Evolutionary conservation across 257 asterid species (phyloP), one percentile per base, ranked within the genome.

Genomic region (Plantago major): DNA sequence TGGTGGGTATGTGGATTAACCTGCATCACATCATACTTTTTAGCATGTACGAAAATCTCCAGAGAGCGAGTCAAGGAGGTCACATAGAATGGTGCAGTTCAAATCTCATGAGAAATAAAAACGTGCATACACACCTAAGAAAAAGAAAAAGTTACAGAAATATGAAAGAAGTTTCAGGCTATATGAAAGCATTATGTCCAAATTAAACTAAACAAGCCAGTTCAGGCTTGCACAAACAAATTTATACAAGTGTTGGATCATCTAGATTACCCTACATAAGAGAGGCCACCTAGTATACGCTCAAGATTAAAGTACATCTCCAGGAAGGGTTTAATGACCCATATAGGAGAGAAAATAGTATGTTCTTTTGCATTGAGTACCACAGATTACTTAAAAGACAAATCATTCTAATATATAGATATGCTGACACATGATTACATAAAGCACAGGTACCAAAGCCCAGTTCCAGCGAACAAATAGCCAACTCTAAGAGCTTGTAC

Each of bases 1-100:
- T 88, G 93, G 74, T 88, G 96, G 60, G 88, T 83, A 63, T 83
- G 90, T 7, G 93, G 95, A 80, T 88, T 85, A 73, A 85, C 90
- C 95, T 88, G 83, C 65, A 70, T 60, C 64, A 64, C 53, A 62
- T 38, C 40, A 65, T 55, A 10, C 67, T 30, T 64, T 70, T 45
- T 58, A 68, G 57, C 52, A 47, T 13, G 57, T 52, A 33, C 17
- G 33, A 12, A 12, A 26, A 42, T 40, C 3, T 3, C 17, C 10
- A 50, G 42, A 51, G 4, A 30, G 45, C 11, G 5, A 52, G 58
- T 19, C 14, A 26, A 51, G 38, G 33, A 50, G 58, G 58, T 10
- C 55, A 46, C n/a, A n/a, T 4, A 26, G 50, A 44, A 66, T 57
- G 40, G 8, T 33, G 69, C 66, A 56, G 55, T 67, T 57, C 58